These are phyloP conservation scores for Passalora sequoiae DNA, from an alignment of 2,329 filamentous ascomycete genomes.

Conservation along the genomic window DNA sequence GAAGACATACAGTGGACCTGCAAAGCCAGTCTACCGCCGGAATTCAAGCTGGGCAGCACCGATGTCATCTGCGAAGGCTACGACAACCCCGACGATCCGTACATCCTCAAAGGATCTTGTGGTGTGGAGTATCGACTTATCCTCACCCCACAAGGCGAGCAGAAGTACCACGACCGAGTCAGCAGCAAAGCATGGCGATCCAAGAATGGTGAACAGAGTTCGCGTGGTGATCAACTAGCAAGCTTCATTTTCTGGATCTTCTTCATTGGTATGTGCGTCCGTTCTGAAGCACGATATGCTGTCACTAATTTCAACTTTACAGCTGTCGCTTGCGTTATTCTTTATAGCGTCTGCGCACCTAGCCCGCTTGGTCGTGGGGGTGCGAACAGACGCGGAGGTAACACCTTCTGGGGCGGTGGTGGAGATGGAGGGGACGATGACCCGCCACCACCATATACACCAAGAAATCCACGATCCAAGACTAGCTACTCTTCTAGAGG, in stretches of 20 bases:
- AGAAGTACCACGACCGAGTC: constrained; percentile 17
- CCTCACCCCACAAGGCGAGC: constrained; percentile 64
- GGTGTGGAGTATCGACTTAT: constrained; percentile 82
- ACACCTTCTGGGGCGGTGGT: constrained; percentile 39
- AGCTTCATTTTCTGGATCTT: constrained; percentile 54
- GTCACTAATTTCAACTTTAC: constrained; percentile 4
- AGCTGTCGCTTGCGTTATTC: constrained; percentile 29
- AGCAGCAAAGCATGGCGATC: constrained; percentile 6
- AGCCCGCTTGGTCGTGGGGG: constrained; percentile 9
- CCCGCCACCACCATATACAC: constrained; percentile 47
- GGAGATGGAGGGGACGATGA: constrained; percentile 46
- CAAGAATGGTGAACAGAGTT: background rate
- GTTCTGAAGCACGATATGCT: background rate
- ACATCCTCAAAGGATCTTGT: constrained; percentile 86
- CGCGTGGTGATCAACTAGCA: constrained; percentile 21
- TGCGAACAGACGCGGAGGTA: constrained; percentile 35
- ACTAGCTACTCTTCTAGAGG: constrained; percentile 1
- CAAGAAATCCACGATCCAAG: constrained; percentile 21
- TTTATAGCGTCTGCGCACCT: constrained; percentile 27
- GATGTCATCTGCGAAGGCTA: constrained; percentile 95
- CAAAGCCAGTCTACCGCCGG: constrained; percentile 56
- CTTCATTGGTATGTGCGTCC: constrained; percentile 46
- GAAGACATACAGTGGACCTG: constrained; percentile 93
- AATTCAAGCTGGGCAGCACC: constrained; percentile 73
- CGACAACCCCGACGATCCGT: constrained; percentile 66